These are phyloP conservation scores for Murraya paniculata DNA, from an alignment of 345 rosid species.

Conservation along the genomic window DNA sequence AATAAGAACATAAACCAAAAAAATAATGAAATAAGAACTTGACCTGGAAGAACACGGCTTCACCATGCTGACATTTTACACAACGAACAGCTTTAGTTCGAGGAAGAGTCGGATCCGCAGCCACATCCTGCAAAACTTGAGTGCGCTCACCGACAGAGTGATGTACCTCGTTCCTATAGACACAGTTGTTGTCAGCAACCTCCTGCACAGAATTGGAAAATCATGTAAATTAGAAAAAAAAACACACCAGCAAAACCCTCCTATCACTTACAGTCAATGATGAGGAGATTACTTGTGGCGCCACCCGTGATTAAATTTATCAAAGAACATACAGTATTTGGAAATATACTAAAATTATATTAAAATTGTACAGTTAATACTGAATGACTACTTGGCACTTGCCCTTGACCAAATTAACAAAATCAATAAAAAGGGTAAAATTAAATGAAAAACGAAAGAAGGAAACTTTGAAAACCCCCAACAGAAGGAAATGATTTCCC, in stretches of 20 bases:
- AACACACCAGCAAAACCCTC: background rate
- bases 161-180: slow-evolving; percentile 65
- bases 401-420: background rate
- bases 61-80: slow-evolving; percentile 43
- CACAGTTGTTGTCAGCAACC: slow-evolving; percentile 53
- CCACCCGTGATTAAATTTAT: background rate
- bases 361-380: background rate
- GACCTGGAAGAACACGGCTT: slow-evolving; percentile 82
- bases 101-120: slow-evolving; percentile 82
- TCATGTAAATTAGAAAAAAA: background rate
- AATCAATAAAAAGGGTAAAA: background rate
- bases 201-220: slow-evolving; percentile 39
- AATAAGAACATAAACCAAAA: background rate
- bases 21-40: background rate
- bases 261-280: background rate
- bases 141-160: slow-evolving; percentile 68
- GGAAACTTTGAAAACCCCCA: background rate
- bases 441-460: background rate
- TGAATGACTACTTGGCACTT: background rate
- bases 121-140: slow-evolving; percentile 63
- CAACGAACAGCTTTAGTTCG: slow-evolving; percentile 65
- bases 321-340: background rate
- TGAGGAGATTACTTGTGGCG: background rate
- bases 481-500: background rate
- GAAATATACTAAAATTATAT: background rate